phyloP scores from a whole-genome alignment of 2,329 filamentous ascomycete genomes.

The Akanthomyces uredinophilus region DNA sequence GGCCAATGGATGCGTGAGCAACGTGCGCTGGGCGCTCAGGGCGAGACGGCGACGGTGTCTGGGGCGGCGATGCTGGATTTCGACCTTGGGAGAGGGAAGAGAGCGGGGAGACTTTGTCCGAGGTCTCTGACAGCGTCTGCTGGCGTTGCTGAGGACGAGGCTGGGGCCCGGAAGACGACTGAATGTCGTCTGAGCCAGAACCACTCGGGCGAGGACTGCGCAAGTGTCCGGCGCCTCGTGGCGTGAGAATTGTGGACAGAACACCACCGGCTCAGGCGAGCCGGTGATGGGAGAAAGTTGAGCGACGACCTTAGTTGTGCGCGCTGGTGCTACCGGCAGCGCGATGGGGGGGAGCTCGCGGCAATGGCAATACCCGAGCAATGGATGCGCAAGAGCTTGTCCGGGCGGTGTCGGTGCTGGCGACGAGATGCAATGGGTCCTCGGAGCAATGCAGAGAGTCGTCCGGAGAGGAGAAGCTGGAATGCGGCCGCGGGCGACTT shows the following conservation, averaged over 20 bases:
- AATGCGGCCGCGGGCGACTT: slow-evolving; percentile 3
- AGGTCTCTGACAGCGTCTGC: background rate
- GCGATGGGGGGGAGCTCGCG: background rate
- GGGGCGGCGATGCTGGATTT: slow-evolving; percentile 49
- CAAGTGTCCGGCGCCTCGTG: slow-evolving; percentile 15
- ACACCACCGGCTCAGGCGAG: slow-evolving; percentile 14
- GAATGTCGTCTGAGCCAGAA: slow-evolving; percentile 13
- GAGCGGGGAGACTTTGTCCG: slow-evolving; percentile 29
- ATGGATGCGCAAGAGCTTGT: background rate
- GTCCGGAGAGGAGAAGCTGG: slow-evolving; percentile 1
- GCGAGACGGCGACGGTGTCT: slow-evolving; percentile 35
- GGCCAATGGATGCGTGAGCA: slow-evolving; percentile 44
- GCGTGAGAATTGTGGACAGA: slow-evolving; percentile 11
- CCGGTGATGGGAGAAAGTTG: slow-evolving; percentile 11
- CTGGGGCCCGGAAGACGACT: background rate
- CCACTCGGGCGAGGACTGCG: slow-evolving; percentile 10
- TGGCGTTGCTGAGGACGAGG: slow-evolving; percentile 10
- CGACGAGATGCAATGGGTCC: background rate
- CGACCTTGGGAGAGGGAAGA: slow-evolving; percentile 42
- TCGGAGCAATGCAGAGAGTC: background rate
- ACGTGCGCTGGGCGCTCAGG: slow-evolving; percentile 40
- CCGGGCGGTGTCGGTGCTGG: background rate
- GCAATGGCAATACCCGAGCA: background rate
- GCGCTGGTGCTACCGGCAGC: background rate
- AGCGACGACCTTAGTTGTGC: background rate